Base-by-base conservation (phyloP, 2,329 filamentous ascomycete genomes). In the Ascosphaera pollenicola region DNA sequence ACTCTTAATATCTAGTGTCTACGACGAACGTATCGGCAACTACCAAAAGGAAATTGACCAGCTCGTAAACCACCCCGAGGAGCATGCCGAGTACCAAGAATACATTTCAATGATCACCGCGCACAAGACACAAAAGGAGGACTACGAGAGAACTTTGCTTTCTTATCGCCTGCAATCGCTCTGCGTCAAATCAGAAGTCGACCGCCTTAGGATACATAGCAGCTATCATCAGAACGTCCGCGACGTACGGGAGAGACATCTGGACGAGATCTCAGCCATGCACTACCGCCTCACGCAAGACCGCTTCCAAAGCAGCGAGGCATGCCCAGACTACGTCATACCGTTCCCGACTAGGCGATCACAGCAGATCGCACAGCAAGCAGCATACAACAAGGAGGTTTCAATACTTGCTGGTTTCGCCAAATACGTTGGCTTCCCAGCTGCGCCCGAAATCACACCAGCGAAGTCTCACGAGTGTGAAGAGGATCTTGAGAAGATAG, bases 401-500 rank as follows among this genome's bases (percentile, higher is more conserved):
- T 92, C 85, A 0, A 73, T 94, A 19, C 63, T 98, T 41, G 77
- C 85, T 4, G 87, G 87, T 30, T 68, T 95, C 39, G 85, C 87
- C 28, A 95, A 94, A 59, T 85, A 94, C 54, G 76, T 92, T 51
- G 89, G 89, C 17, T 98, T 98, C 59, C 89, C 89, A 28, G 85
- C 87, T 24, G 89, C 85, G n/a, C 89, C 89, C 16, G 69, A 80
- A 26, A 77, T 98, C 58, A 66, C 66, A 42, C 70, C 79, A 34
- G 79, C 81, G 18, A 75, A 77, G 30, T 58, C 69, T 17, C 64
- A 69, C 8, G 83, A 94, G 51, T 60, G 89, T 36, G 82, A 93
- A 40, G 78, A 87, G 38, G 89, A 98, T 59, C 64, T 95, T 45
- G 75, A 79, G 54, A 78, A 78, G 48, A 94, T 98, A 66, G 78